phyloP scores from a whole-genome alignment of 163 green algal species.

The Picocystis sp. region DNA sequence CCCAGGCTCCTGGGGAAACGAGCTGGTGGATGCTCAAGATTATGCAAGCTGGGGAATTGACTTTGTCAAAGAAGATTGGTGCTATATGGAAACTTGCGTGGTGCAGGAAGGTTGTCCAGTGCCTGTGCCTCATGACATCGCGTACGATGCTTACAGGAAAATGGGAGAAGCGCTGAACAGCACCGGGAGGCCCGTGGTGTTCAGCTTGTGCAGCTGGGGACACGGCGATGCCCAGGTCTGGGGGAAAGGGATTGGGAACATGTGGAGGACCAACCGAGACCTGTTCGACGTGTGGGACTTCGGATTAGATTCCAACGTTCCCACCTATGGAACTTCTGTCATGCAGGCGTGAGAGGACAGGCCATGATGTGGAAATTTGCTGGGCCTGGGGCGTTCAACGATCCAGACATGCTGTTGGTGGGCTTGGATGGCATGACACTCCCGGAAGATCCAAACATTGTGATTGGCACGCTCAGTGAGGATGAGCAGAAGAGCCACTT shows the following conservation, averaged over 20 bases:
- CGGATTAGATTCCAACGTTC: too few relatives aligned
- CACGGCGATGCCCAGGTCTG: constrained; percentile 5
- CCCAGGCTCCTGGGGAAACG: constrained; percentile 37
- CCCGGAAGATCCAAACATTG: constrained; percentile 21
- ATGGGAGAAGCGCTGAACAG: constrained; percentile 49
- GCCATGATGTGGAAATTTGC: constrained; percentile 26
- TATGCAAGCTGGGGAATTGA: constrained; percentile 58
- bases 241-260: constrained; percentile 40
- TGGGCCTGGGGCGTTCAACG: constrained; percentile 43
- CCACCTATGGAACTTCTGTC: too few relatives aligned
- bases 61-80: constrained; percentile 59
- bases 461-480: constrained; percentile 22
- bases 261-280: constrained; percentile 45
- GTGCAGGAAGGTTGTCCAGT: constrained; percentile 12
- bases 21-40: constrained; percentile 38
- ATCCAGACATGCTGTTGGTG: constrained; percentile 70
- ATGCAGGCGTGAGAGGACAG: neutral
- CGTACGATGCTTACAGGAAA: too few relatives aligned
- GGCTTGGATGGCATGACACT: constrained; percentile 1
- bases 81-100: constrained; percentile 12
- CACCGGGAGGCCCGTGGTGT: constrained; percentile 49
- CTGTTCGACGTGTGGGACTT: constrained; percentile 28
- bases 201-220: constrained; percentile 53
- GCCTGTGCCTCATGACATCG: too few relatives aligned
- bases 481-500: constrained; percentile 43